Evolutionary conservation across 176 grass and related monocot genomes (phyloP).

Genomic region (Oryza longistaminata): DNA sequence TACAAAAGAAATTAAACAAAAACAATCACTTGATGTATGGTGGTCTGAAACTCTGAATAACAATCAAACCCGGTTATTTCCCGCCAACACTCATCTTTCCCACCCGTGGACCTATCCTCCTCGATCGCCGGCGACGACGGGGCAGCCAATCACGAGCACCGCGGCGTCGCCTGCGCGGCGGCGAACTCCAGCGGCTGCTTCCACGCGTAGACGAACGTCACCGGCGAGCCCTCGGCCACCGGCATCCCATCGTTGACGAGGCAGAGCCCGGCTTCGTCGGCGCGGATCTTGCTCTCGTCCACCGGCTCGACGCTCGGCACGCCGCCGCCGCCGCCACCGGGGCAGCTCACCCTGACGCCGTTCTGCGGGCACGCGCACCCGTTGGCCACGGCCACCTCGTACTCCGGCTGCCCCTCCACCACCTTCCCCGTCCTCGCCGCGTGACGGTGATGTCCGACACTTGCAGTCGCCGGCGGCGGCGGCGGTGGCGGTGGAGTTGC

Average conservation of each 20-base stretch:
- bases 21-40: not conserved
- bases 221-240: not conserved
- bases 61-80: not conserved
- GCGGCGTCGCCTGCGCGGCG: not conserved
- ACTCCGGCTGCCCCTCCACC: not conserved
- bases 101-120: not conserved
- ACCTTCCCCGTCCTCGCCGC: not conserved
- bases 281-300: not conserved
- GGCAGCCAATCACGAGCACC: not conserved
- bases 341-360: not conserved
- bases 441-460: not conserved
- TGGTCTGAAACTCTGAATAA: not conserved
- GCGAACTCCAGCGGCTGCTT: not conserved
- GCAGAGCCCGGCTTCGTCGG: not conserved
- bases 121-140: not conserved
- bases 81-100: too few relatives aligned
- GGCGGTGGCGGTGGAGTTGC: too few relatives aligned
- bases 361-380: constrained; percentile 15
- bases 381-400: not conserved
- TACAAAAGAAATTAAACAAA: not conserved
- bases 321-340: not conserved
- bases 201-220: constrained; percentile 4
- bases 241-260: not conserved
- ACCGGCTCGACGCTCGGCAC: not conserved
- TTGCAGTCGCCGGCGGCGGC: not conserved